Evolutionary conservation across 2,329 filamentous ascomycete species (phyloP).

Genomic region (Fusarium anthophilum): DNA sequence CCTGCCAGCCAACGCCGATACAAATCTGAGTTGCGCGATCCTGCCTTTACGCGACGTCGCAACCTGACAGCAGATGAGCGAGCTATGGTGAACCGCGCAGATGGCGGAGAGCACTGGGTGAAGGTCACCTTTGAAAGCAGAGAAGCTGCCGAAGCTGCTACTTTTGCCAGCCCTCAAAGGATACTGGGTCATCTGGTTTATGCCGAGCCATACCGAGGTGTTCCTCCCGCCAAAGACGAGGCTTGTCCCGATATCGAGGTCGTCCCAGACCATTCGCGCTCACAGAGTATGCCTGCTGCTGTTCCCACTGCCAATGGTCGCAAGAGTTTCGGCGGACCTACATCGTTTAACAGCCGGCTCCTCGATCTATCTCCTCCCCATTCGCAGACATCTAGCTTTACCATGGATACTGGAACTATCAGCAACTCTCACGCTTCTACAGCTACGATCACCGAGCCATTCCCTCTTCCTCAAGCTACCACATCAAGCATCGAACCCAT

Average conservation of each 20-base stretch:
- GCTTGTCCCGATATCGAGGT: conserved; percentile 65
- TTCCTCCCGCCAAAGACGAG: conserved; percentile 71
- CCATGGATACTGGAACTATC: conserved; percentile 66
- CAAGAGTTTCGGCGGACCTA: conserved; percentile 46
- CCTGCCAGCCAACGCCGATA: conserved; percentile 75
- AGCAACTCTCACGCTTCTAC: conserved; percentile 56
- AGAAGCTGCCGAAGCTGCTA: conserved; percentile 74
- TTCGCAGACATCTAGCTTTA: conserved; percentile 63
- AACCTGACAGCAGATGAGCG: conserved; percentile 78
- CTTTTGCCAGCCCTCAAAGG: conserved; percentile 75
- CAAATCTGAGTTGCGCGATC: conserved; percentile 77
- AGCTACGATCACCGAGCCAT: conserved; percentile 54
- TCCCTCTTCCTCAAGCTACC: conserved; percentile 24
- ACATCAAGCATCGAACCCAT: conserved; percentile 42
- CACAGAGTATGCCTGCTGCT: conserved; percentile 50
- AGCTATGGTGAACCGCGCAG: conserved; percentile 80
- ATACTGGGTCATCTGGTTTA: conserved; percentile 76
- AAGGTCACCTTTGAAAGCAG: conserved; percentile 83
- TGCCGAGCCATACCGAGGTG: conserved; percentile 74
- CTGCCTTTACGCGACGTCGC: conserved; percentile 72
- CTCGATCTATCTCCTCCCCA: conserved; percentile 54
- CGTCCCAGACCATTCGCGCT: conserved; percentile 45
- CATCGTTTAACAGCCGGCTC: conserved; percentile 50
- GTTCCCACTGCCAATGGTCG: conserved; percentile 40
- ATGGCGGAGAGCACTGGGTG: conserved; percentile 91